Evolutionary conservation across 768 basidiomycete species (phyloP).

Genomic region (Pisolithus orientalis): DNA sequence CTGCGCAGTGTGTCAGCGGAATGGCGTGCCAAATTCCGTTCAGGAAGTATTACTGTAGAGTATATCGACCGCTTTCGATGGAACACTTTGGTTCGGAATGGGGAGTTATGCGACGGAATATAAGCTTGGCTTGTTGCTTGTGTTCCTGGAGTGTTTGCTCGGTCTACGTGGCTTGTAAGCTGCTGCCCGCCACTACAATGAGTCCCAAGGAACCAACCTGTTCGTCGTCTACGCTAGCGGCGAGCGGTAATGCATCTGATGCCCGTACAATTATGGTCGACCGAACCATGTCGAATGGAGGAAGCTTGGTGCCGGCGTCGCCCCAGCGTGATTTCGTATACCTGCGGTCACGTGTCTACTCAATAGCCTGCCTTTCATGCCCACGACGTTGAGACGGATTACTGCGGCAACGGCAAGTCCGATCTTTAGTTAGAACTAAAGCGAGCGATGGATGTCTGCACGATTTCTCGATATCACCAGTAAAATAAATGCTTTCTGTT

Average conservation of each 20-base stretch:
- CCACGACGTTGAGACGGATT: no score
- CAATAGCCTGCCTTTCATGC: no score
- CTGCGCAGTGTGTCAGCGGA: conserved; percentile 35
- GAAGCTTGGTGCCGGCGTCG: no score
- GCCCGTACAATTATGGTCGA: conserved; percentile 84
- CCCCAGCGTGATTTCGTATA: no score
- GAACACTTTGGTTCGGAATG: conserved; percentile 95
- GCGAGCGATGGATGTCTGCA: no score
- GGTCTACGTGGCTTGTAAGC: conserved; percentile 47
- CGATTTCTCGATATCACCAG: no score
- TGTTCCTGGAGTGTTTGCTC: conserved; percentile 93
- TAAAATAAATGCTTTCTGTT: no score
- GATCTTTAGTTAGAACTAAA: no score
- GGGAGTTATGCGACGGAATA: conserved; percentile 89
- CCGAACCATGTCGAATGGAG: conserved; percentile 56
- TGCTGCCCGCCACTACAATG: background rate
- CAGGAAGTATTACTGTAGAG: conserved; percentile 73
- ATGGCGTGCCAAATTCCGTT: background rate
- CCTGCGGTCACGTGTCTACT: background rate
- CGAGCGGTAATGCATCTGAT: conserved; percentile 82
- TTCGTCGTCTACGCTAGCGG: conserved; percentile 96
- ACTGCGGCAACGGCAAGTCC: no score
- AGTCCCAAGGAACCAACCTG: conserved; percentile 48
- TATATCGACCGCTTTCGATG: conserved; percentile 92
- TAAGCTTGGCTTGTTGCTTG: conserved; percentile 96